phyloP scores from a whole-genome alignment of 73 alveolate species.

The Tetrahymena thermophila region DNA sequence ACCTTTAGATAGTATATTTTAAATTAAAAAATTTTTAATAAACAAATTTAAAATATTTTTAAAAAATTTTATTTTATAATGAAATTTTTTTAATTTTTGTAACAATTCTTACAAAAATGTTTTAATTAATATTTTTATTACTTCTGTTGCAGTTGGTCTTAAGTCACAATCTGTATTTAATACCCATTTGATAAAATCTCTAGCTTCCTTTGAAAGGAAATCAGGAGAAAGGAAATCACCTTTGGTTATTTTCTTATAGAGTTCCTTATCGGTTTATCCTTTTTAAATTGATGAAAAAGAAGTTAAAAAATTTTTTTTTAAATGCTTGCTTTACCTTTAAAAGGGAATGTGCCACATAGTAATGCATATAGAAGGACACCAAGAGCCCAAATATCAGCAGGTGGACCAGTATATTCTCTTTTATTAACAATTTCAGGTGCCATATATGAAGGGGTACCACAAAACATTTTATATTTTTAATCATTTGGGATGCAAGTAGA shows the following conservation, averaged over 20 bases:
- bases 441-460: slow-evolving; percentile 78
- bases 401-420: slow-evolving; percentile 61
- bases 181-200: neutral
- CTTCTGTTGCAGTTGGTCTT: neutral
- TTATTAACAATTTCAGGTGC: slow-evolving; percentile 71
- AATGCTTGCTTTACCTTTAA: slow-evolving; percentile 33
- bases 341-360: slow-evolving; percentile 49
- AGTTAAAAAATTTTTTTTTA: neutral
- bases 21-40: neutral
- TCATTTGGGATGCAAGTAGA: slow-evolving; percentile 60
- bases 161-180: neutral
- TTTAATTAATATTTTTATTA: neutral
- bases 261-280: neutral
- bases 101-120: too few relatives aligned
- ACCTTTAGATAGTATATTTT: neutral
- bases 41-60: neutral
- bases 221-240: neutral
- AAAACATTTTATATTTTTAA: slow-evolving; percentile 51
- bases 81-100: too few relatives aligned
- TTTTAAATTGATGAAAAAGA: neutral
- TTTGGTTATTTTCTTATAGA: neutral
- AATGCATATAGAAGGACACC: slow-evolving; percentile 52
- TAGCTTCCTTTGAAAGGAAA: neutral
- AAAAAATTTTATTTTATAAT: too few relatives aligned
- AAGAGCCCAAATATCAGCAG: slow-evolving; percentile 71